phyloP scores from a whole-genome alignment of 352 stramenopile genomes.

The Albugo candida region DNA sequence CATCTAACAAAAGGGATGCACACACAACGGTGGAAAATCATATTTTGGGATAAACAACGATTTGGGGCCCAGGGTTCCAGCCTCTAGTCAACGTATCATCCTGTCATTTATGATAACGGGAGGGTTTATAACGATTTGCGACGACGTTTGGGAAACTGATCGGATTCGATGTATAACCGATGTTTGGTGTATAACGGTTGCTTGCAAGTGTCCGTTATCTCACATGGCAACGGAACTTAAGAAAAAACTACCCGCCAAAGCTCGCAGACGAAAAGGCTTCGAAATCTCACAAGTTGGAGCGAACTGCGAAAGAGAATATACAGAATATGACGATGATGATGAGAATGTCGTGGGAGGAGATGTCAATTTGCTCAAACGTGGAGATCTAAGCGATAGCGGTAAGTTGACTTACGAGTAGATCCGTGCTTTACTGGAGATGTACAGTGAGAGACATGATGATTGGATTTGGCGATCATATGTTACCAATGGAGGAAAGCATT shows the following conservation, averaged over 20 bases:
- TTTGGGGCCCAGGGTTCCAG: too few species aligned
- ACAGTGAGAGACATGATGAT: slow-evolving; percentile 82
- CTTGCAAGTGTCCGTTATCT: background rate
- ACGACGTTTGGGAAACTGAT: too few species aligned
- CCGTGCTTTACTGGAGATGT: background rate
- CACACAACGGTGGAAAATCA: too few species aligned
- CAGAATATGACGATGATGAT: background rate
- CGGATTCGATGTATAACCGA: too few species aligned
- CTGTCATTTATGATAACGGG: too few species aligned
- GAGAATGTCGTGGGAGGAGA: too few species aligned
- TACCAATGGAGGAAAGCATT: slow-evolving; percentile 48
- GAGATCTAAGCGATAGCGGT: slow-evolving; percentile 69
- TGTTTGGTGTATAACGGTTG: too few species aligned
- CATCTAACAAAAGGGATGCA: too few species aligned
- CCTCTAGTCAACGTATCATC: too few species aligned
- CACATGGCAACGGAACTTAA: background rate
- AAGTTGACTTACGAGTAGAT: slow-evolving; percentile 10
- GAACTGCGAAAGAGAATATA: background rate
- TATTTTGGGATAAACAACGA: too few species aligned
- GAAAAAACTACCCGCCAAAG: background rate
- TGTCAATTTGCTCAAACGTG: background rate
- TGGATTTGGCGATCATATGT: slow-evolving; percentile 57
- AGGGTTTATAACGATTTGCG: too few species aligned
- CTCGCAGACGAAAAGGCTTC: background rate
- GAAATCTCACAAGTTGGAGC: too few species aligned